phyloP scores from a whole-genome alignment of 2,329 filamentous ascomycete genomes.

The Plectosphaerella cucumerina region DNA sequence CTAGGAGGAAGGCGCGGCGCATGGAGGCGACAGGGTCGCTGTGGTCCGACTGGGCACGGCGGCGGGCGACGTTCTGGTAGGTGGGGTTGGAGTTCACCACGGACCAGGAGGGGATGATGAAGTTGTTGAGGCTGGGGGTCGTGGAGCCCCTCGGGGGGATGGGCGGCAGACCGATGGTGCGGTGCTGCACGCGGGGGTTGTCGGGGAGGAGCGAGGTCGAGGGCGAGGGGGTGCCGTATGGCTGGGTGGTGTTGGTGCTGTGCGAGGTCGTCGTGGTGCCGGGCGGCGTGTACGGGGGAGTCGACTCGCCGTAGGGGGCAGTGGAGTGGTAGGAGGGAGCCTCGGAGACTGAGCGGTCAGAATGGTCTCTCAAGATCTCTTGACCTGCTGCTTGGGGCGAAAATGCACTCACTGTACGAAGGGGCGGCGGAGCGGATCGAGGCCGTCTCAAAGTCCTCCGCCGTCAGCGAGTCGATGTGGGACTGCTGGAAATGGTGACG shows the following conservation, averaged over 20 bases:
- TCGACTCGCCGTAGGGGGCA: slow-evolving; percentile 38
- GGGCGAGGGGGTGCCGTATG: slow-evolving; percentile 11
- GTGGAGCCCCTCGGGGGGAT: slow-evolving; percentile 32
- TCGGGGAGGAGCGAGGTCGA: slow-evolving; percentile 20
- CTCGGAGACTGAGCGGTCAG: slow-evolving; percentile 47
- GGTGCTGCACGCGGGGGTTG: slow-evolving; percentile 19
- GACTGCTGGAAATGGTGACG: slow-evolving; percentile 10
- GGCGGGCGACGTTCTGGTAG: slow-evolving; percentile 60
- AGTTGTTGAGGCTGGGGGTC: slow-evolving; percentile 39
- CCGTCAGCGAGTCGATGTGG: slow-evolving; percentile 23
- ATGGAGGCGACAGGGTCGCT: slow-evolving; percentile 24
- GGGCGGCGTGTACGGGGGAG: slow-evolving; percentile 48
- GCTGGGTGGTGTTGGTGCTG: slow-evolving; percentile 11
- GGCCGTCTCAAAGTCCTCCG: slow-evolving; percentile 61
- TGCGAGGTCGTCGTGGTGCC: slow-evolving; percentile 13
- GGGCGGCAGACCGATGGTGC: slow-evolving; percentile 44
- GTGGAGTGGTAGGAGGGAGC: slow-evolving; percentile 61
- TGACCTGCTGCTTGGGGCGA: too few species aligned
- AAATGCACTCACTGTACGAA: slow-evolving; percentile 53
- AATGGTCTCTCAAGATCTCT: not conserved
- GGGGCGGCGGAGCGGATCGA: slow-evolving; percentile 66
- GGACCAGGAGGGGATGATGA: slow-evolving; percentile 58
- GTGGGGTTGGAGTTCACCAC: slow-evolving; percentile 49
- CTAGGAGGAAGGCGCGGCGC: slow-evolving; percentile 24
- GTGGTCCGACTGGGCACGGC: slow-evolving; percentile 48